Evolutionary conservation across 2,329 filamentous ascomycete genomes (phyloP), one percentile per base, ranked within the genome.

Genomic region (Verticillium alfalfae): DNA sequence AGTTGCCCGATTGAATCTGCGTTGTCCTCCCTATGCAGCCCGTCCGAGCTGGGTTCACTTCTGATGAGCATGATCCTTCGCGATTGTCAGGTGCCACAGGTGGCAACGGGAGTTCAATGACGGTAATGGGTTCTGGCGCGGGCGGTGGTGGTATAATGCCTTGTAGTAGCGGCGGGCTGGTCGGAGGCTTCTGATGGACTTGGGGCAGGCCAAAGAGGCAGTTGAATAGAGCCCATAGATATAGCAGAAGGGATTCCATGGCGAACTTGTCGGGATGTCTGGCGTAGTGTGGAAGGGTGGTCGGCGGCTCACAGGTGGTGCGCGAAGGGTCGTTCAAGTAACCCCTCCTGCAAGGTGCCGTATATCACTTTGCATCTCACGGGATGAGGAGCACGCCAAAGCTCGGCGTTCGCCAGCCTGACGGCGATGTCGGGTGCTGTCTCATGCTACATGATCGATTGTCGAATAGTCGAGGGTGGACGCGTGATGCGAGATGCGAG

Each of bases 91-190:
- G 60, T 0, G 68, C 65, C 1, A 75, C 71, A 0, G 76, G 77
- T 8, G 76, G 77, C 18, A 79, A 62, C 0, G 75, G 72, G 0
- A 79, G 67, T 59, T 74, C 69, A 13, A 67, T 62, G 39, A 79
- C 65, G 1, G 67, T 64, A 54, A 79, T 72, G 2, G 71, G 70
- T 58, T 77, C 75, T 0, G 72, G 73, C 3, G 34, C 41, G 2
- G 72, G 70, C 10, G 70, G 70, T 10, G 61, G 65, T 74, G 63
- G 59, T 0, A 63, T 41, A 15, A 38, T 18, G 0, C n/a, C 18
- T 10, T 22, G 10, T 7, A 10, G 8, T 2, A 12, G 45, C 8
- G n/a, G n/a, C 13, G 45, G 45, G 45, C 3, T 12, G 7, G 45
- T n/a, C 22, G 26, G n/a, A 3, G 45, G 18, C 22, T n/a, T n/a